Evolutionary conservation across 148 eudicot genomes (phyloP), one percentile per base, ranked within the genome.

Genomic region (Vaccinium darrowii): DNA sequence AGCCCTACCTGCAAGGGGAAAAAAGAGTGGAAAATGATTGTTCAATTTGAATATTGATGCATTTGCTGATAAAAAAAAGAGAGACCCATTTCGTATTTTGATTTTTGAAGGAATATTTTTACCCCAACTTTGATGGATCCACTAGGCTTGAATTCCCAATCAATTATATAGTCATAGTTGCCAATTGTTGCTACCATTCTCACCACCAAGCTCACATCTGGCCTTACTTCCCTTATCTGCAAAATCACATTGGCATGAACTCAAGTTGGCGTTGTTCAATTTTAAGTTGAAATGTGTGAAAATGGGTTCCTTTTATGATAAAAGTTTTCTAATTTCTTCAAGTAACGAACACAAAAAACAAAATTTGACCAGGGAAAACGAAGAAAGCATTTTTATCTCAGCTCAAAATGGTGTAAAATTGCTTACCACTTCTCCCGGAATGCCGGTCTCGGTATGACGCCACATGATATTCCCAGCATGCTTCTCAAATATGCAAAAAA

Each of bases 91-190:
- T 51, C 3, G 53, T 51, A 10, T 25, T 67, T 67, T 8, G 1
- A 67, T 67, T 67, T 2, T 23, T 10, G 33, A 67, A 67, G 13
- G 11, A 67, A 67, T 9, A 3, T 23, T 67, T 18, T 47, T 73
- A 90, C 92, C 82, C 79, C 87, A 47, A 86, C 85, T 83, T 86
- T 91, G 43, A 91, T 90, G 5, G 83, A 63, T 49, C 91, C 90
- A 79, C 84, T 87, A 86, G 85, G 88, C 47, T 81, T 83, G 80
- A 91, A 86, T 67, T 89, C 91, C 90, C 88, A 89, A 76, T 90
- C 93, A 63, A 90, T 51, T 27, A 91, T 84, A 62, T 91, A 91
- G 86, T 91, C 93, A 76, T 91, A 91, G 82, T 90, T 91, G 49
- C 90, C 47, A 14, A 71, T 5, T 3, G 78, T 74, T 39, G 78